Conservation (phyloP, 2,329 filamentous ascomycete genomes). For the Fusarium sp. region DNA sequence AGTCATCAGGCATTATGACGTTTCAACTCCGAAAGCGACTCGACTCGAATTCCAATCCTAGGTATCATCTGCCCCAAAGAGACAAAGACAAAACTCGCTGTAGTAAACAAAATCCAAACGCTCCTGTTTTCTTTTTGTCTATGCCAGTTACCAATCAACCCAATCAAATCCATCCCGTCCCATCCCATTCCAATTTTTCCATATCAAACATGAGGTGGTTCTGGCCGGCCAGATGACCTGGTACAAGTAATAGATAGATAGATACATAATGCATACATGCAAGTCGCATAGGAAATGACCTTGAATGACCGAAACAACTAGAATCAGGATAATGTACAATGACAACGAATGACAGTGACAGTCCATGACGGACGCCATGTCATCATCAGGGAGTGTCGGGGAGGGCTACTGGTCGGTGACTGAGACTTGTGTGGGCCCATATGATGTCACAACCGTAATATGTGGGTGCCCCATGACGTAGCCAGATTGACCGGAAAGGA, state of each 20-base stretch:
- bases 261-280: conserved; percentile 21
- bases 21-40: not conserved
- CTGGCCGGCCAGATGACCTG: conserved; percentile 31
- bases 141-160: conserved; percentile 7
- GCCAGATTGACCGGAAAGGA: conserved; percentile 31
- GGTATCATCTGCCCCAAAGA: not conserved
- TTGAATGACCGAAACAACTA: conserved; percentile 23
- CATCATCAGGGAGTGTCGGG: conserved; percentile 35
- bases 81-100: not conserved
- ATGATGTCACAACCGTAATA: conserved; percentile 21
- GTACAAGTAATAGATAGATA: not conserved
- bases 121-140: conserved; percentile 31
- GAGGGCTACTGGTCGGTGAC: conserved; percentile 7
- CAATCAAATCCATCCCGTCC: not conserved
- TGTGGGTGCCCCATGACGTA: conserved; percentile 22
- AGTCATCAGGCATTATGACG: conserved; percentile 27
- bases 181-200: not conserved
- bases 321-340: conserved; percentile 15
- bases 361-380: conserved; percentile 36
- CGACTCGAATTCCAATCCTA: not conserved
- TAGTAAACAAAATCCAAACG: not conserved
- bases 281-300: conserved; percentile 23
- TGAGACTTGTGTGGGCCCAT: conserved; percentile 8
- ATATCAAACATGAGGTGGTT: not conserved
- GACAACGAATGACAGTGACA: conserved; percentile 5